These are phyloP conservation scores for Herpetospermum pedunculosum DNA, from an alignment of 306 rosid species.

Conservation along the genomic window DNA sequence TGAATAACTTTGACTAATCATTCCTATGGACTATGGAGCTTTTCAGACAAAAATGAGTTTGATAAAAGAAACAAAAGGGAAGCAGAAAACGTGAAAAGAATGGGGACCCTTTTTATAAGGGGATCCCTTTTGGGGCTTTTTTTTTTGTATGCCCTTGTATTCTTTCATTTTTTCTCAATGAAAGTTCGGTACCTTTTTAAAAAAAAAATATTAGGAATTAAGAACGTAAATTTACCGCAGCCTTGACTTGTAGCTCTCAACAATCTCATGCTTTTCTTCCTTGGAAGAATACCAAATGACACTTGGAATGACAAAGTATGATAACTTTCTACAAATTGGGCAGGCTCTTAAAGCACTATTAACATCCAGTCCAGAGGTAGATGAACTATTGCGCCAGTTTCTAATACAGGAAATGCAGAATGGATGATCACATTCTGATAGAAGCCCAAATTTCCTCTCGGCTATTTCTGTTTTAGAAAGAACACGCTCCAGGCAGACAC, in stretches of 20 bases:
- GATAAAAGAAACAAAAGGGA: background rate
- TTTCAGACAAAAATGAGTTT: background rate
- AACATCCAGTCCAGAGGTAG: slow-evolving; percentile 79
- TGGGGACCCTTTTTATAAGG: no score
- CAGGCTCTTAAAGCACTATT: slow-evolving; percentile 85
- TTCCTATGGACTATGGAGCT: background rate
- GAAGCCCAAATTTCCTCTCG: slow-evolving; percentile 85
- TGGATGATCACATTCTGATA: slow-evolving; percentile 95
- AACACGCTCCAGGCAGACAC: slow-evolving; percentile 92
- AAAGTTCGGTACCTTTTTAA: no score
- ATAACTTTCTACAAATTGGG: slow-evolving; percentile 90
- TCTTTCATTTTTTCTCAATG: no score
- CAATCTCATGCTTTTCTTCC: slow-evolving; percentile 78
- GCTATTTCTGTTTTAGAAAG: slow-evolving; percentile 67
- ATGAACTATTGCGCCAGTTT: slow-evolving; percentile 95
- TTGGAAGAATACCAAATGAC: slow-evolving; percentile 81
- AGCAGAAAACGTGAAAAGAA: background rate
- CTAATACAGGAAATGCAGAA: slow-evolving; percentile 91
- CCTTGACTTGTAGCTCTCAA: slow-evolving; percentile 80
- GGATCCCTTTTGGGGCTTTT: no score
- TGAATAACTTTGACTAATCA: background rate
- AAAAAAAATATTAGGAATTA: slow-evolving; percentile 3
- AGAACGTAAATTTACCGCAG: slow-evolving; percentile 50
- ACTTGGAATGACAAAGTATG: slow-evolving; percentile 92
- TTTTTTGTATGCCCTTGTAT: no score